Evolutionary conservation across 2,329 filamentous ascomycete genomes (phyloP).

Genomic region (Verticillium nonalfalfae): DNA sequence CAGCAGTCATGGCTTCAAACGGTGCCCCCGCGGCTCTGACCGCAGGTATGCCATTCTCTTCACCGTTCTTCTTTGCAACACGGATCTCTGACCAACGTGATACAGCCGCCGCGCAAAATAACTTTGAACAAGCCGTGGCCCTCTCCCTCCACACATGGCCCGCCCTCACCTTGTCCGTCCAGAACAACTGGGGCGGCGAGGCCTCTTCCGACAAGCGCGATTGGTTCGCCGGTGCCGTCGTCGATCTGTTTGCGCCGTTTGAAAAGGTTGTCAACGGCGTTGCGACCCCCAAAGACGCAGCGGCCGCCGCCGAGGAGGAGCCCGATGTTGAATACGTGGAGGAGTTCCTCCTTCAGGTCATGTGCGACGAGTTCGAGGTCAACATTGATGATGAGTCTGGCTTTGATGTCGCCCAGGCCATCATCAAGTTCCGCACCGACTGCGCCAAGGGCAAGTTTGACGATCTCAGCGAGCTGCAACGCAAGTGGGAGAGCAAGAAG

Average conservation of each 20-base stretch:
- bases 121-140: slow-evolving; percentile 83
- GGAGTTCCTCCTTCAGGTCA: slow-evolving; percentile 77
- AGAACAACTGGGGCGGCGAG: slow-evolving; percentile 82
- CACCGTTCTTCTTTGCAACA: background rate
- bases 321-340: slow-evolving; percentile 77
- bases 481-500: slow-evolving; percentile 55
- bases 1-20: slow-evolving; percentile 10
- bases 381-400: slow-evolving; percentile 86
- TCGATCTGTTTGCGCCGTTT: slow-evolving; percentile 73
- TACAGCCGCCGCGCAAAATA: slow-evolving; percentile 48
- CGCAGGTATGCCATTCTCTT: slow-evolving; percentile 2
- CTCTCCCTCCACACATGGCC: slow-evolving; percentile 84
- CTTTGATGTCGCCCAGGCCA: slow-evolving; percentile 63
- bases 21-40: slow-evolving; percentile 7
- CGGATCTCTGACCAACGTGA: slow-evolving; percentile 5
- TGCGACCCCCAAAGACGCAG: slow-evolving; percentile 14
- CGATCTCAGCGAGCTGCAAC: slow-evolving; percentile 58
- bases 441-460: slow-evolving; percentile 59
- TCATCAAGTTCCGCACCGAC: slow-evolving; percentile 61
- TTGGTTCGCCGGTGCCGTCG: slow-evolving; percentile 88
- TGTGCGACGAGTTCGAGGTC: slow-evolving; percentile 94
- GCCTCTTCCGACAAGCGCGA: slow-evolving; percentile 83
- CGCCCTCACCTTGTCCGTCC: slow-evolving; percentile 78
- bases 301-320: slow-evolving; percentile 28
- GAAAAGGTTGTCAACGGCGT: slow-evolving; percentile 26